phyloP scores from a whole-genome alignment of 2,329 filamentous ascomycete species.

The Penicillium sp. region DNA sequence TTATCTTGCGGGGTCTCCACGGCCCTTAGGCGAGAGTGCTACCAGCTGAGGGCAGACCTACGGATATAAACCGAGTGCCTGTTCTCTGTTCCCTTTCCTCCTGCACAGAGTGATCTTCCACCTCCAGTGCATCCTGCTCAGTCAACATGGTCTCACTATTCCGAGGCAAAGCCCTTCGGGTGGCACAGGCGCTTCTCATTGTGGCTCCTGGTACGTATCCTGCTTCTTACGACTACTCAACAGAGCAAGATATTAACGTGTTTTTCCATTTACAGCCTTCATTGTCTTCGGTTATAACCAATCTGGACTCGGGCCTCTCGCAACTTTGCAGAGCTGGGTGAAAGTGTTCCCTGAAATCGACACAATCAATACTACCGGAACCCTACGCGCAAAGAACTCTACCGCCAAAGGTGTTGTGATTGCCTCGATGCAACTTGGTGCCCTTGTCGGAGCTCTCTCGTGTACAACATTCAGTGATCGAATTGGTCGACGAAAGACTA shows the following conservation, averaged over 20 bases:
- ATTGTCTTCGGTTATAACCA: constrained; percentile 28
- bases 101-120: not conserved
- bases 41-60: constrained; percentile 1
- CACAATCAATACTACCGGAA: constrained; percentile 19
- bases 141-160: constrained; percentile 12
- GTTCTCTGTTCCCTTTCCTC: not conserved
- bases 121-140: not conserved
- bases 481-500: constrained; percentile 50
- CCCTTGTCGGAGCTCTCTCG: constrained; percentile 21
- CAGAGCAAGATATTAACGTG: not conserved
- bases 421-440: constrained; percentile 22
- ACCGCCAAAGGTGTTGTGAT: constrained; percentile 32
- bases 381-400: constrained; percentile 8
- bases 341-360: constrained; percentile 24
- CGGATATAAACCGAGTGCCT: constrained; percentile 1
- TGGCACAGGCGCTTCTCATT: constrained; percentile 37
- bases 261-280: constrained; percentile 10
- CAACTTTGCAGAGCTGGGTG: constrained; percentile 23
- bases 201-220: constrained; percentile 15
- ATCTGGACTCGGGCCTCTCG: constrained; percentile 23
- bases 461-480: constrained; percentile 41
- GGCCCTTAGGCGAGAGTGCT: not conserved
- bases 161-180: constrained; percentile 18
- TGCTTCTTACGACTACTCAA: not conserved
- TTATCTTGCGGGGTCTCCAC: constrained; percentile 22